Evolutionary conservation across 352 stramenopile species (phyloP).

Genomic region (Globisporangium cystogenes): DNA sequence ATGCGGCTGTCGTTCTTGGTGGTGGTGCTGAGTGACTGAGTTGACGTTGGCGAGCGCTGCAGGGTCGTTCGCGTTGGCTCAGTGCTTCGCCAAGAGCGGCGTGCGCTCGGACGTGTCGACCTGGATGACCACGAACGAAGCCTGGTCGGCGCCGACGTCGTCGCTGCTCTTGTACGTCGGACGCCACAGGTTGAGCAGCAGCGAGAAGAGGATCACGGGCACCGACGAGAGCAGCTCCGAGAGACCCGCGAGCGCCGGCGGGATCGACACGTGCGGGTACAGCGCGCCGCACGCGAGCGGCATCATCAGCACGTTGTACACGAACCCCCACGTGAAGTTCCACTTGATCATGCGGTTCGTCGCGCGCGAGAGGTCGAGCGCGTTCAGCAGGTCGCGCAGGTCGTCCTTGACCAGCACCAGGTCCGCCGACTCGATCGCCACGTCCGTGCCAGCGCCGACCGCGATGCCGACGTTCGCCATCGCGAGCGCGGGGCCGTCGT

Average conservation of each 20-base stretch:
- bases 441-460: slow-evolving; percentile 58
- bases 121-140: slow-evolving; percentile 27
- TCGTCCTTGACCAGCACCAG: slow-evolving; percentile 74
- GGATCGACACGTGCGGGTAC: slow-evolving; percentile 60
- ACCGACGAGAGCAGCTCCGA: slow-evolving; percentile 72
- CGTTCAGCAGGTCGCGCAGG: slow-evolving; percentile 59
- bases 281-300: slow-evolving; percentile 62
- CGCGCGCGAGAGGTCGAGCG: slow-evolving; percentile 43
- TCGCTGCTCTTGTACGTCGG: slow-evolving; percentile 28
- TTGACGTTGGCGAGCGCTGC: background rate
- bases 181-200: slow-evolving; percentile 63
- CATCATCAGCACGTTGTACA: slow-evolving; percentile 77
- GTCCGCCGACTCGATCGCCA: slow-evolving; percentile 66
- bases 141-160: slow-evolving; percentile 10
- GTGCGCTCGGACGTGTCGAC: slow-evolving; percentile 27
- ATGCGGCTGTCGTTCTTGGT: background rate
- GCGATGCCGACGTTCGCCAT: slow-evolving; percentile 65
- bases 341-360: slow-evolving; percentile 68
- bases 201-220: slow-evolving; percentile 73
- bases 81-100: slow-evolving; percentile 20
- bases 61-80: background rate
- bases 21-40: background rate
- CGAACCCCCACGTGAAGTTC: slow-evolving; percentile 71
- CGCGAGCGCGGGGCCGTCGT: slow-evolving; percentile 64
- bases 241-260: slow-evolving; percentile 58